Evolutionary conservation across 2,329 filamentous ascomycete species (phyloP), one percentile per base, ranked within the genome.

Genomic region (Trichoderma sp.): DNA sequence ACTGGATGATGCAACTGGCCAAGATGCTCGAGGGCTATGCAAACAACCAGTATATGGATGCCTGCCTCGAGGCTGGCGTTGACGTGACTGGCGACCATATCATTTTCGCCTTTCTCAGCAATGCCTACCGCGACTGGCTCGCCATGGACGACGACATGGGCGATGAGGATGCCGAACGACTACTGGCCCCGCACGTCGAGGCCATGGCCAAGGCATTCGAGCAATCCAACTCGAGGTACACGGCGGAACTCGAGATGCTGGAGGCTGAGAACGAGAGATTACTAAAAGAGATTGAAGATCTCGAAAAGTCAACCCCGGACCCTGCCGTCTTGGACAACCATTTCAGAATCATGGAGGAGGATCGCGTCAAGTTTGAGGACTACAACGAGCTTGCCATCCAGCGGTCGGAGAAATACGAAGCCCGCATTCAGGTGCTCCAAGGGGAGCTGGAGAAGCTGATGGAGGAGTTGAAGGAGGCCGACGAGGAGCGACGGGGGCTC

Each of bases 1-100:
- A 99, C 79, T 99, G 95, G 95, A 94, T 99, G 88, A 97, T 99
- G 94, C 93, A 98, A 77, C 82, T 99, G 59, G 92, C 92, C 5
- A 89, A 94, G 71, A 96, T 98, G 89, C 86, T 98, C 73, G 93
- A 98, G 68, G 86, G 90, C 24, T 98, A 93, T 74, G 82, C 86
- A 1, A 77, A 81, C 63, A 90, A 93, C 66, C 87, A 88, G 54
- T 99, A 97, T 75, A 93, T 97, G 70, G 90, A 97, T 60, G 93
- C 93, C 1, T 97, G 93, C 74, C 84, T 90, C 48, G 94, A 97
- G 71, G 89, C 88, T 34, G 95, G 94, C 1, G 86, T 95, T 52
- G 95, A 99, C 76, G 88, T 98, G 30, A 88, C 84, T 12, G 91
- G 91, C 5, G 93, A 99, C 75, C 89, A 93, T 67, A 96, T 99